A percentile compares a stretch with the other conserved stretches of the same genome.
These are phyloP conservation scores for Ceratocystis destructans DNA, from an alignment of 2,329 filamentous ascomycete genomes.

Conservation along the genomic window DNA sequence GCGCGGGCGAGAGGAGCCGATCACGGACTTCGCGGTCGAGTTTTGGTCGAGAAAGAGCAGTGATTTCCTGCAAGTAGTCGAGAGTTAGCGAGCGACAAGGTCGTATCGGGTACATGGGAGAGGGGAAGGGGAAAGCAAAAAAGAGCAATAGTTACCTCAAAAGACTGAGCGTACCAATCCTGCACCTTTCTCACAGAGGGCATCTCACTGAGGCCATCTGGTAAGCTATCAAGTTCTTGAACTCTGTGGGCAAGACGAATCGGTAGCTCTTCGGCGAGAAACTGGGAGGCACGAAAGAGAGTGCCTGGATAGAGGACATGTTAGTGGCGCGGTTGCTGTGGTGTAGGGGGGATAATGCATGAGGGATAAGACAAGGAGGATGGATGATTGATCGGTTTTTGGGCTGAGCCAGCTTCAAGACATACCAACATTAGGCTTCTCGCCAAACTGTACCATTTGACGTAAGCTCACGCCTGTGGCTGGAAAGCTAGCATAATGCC, in stretches of 20 bases:
- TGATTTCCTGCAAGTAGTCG: conserved; percentile 61
- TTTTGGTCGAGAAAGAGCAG: conserved; percentile 62
- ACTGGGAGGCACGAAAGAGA: conserved; percentile 92
- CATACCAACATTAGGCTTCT: conserved; percentile 77
- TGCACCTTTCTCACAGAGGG: conserved; percentile 87
- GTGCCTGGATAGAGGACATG: conserved; percentile 47
- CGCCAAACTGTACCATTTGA: conserved; percentile 98
- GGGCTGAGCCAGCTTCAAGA: conserved; percentile 17
- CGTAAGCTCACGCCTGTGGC: conserved; percentile 90
- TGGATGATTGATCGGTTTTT: neutral
- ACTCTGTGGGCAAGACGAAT: conserved; percentile 94
- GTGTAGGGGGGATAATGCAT: too few relatives aligned
- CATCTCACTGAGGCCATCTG: conserved; percentile 96
- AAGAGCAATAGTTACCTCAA: conserved; percentile 57
- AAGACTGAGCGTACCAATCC: conserved; percentile 98
- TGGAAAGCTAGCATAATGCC: conserved; percentile 91
- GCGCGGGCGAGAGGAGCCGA: conserved; percentile 58
- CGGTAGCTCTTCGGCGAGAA: conserved; percentile 93
- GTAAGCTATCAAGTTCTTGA: conserved; percentile 79
- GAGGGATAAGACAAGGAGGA: neutral
- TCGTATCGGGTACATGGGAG: conserved; percentile 5
- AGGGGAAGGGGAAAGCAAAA: neutral
- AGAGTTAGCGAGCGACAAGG: neutral
- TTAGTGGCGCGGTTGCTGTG: neutral
- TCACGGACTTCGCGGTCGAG: conserved; percentile 64